phyloP scores from a whole-genome alignment of 2,329 filamentous ascomycete genomes.

The Penicillium sp. region DNA sequence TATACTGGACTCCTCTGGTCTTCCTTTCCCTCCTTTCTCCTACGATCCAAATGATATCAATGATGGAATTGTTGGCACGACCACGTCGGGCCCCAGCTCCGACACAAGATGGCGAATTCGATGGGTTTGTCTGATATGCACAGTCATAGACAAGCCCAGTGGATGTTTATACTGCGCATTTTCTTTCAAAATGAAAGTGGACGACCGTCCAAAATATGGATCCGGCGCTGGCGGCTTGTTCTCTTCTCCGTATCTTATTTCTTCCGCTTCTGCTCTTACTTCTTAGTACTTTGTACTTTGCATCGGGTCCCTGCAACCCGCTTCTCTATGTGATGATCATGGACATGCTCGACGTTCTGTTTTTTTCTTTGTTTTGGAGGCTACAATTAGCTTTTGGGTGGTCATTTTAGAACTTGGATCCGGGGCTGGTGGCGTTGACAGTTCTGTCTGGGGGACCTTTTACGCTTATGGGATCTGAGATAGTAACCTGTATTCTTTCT shows the following conservation, averaged over 20 bases:
- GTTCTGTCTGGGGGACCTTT: neutral
- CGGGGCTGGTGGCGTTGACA: constrained; percentile 20
- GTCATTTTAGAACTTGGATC: constrained; percentile 19
- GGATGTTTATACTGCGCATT: constrained; percentile 6
- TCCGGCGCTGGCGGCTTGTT: constrained; percentile 5
- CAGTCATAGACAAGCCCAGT: neutral
- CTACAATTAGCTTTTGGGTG: constrained; percentile 13
- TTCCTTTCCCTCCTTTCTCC: neutral
- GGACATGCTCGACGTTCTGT: constrained; percentile 11
- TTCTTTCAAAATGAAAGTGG: constrained; percentile 5
- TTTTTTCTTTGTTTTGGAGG: constrained; percentile 8
- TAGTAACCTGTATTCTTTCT: neutral
- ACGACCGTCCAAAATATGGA: constrained; percentile 2
- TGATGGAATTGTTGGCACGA: constrained; percentile 2
- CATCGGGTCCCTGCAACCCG: constrained; percentile 9
- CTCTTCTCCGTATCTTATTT: constrained; percentile 2
- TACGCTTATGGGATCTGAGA: neutral
- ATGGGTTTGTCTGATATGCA: neutral
- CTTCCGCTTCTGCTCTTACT: neutral
- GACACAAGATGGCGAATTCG: neutral
- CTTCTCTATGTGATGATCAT: constrained; percentile 17
- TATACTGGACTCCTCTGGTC: neutral
- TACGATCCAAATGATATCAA: constrained; percentile 19
- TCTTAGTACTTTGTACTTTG: constrained; percentile 3
- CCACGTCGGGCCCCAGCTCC: neutral